These are phyloP conservation scores for Austroboletus eburneus DNA, from an alignment of 768 basidiomycete species.

Conservation along the genomic window DNA sequence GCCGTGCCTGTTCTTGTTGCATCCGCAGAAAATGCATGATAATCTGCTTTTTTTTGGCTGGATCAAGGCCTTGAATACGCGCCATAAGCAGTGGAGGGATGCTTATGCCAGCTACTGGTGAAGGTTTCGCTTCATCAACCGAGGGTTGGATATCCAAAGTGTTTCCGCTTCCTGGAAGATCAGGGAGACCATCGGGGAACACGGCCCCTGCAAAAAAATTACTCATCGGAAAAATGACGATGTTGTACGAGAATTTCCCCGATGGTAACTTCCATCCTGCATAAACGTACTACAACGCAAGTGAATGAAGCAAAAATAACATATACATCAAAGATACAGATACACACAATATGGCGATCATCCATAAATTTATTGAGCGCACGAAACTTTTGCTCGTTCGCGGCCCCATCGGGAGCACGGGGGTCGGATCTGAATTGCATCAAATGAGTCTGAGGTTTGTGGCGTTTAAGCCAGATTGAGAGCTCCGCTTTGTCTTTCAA, in stretches of 20 bases:
- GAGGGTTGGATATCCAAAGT: slow-evolving; percentile 5
- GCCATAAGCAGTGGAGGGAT: slow-evolving; percentile 12
- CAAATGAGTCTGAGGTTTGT: slow-evolving; percentile 32
- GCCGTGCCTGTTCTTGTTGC: slow-evolving; percentile 18
- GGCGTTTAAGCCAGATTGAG: slow-evolving; percentile 44
- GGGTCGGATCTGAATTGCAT: slow-evolving; percentile 38
- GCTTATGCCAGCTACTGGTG: not conserved
- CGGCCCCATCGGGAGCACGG: slow-evolving; percentile 30
- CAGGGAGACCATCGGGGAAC: slow-evolving; percentile 53
- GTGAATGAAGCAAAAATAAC: slow-evolving; percentile 1
- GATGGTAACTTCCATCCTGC: slow-evolving; percentile 46
- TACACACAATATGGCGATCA: slow-evolving; percentile 44
- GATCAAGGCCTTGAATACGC: slow-evolving; percentile 24
- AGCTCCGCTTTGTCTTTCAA: slow-evolving; percentile 39
- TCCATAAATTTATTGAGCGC: slow-evolving; percentile 40
- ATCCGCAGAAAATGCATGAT: slow-evolving; percentile 10
- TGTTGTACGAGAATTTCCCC: slow-evolving; percentile 41
- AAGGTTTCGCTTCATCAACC: slow-evolving; percentile 7
- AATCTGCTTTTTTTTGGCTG: slow-evolving; percentile 18
- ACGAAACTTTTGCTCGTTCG: slow-evolving; percentile 43
- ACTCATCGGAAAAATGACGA: slow-evolving; percentile 43
- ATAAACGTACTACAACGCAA: slow-evolving; percentile 41
- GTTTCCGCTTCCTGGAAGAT: slow-evolving; percentile 27
- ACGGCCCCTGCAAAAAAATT: slow-evolving; percentile 41
- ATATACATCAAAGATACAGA: not conserved